Percentiles rank a stretch among this genome's conserved stretches.
These are phyloP conservation scores for Colletotrichum sansevieriae DNA, from an alignment of 2,329 filamentous ascomycete genomes.

Conservation along the genomic window DNA sequence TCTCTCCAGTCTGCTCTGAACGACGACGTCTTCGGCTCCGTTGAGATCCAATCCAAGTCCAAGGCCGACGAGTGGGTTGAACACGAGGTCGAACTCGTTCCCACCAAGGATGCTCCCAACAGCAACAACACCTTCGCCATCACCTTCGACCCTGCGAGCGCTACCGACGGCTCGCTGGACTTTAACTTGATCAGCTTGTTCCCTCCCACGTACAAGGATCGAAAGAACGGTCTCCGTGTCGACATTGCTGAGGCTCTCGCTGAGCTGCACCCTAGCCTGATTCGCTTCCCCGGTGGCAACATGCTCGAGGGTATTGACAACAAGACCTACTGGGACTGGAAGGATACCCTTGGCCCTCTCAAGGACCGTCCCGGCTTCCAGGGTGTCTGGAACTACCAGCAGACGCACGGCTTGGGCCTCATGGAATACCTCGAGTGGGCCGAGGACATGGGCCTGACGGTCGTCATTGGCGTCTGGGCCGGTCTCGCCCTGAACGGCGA, in stretches of 20 bases:
- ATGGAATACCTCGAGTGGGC: conserved; percentile 73
- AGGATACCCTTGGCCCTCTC: conserved; percentile 66
- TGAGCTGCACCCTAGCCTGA: conserved; percentile 65
- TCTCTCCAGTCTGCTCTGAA: conserved; percentile 60
- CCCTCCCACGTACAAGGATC: conserved; percentile 70
- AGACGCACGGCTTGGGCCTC: conserved; percentile 73
- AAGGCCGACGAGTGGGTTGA: conserved; percentile 62
- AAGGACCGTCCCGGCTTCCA: conserved; percentile 67
- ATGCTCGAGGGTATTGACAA: conserved; percentile 66
- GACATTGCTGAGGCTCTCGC: conserved; percentile 68
- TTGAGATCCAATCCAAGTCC: conserved; percentile 60
- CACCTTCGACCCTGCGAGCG: conserved; percentile 61
- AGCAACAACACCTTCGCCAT: conserved; percentile 69
- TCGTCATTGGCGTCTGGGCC: conserved; percentile 70
- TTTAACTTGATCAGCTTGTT: conserved; percentile 72
- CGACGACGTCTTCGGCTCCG: conserved; percentile 58
- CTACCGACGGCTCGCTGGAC: conserved; percentile 59
- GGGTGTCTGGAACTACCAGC: conserved; percentile 70
- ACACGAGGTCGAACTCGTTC: conserved; percentile 61
- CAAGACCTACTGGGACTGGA: conserved; percentile 63
- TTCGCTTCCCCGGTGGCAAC: conserved; percentile 76
- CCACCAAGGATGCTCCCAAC: conserved; percentile 61
- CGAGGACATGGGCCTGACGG: conserved; percentile 69
- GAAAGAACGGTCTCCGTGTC: conserved; percentile 68
- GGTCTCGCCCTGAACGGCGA: conserved; percentile 69